Percentiles rank a stretch among this genome's conserved stretches.
Evolutionary conservation across 495 filamentous ascomycete species (phyloP).

Genomic region (Aspergillus diversus): DNA sequence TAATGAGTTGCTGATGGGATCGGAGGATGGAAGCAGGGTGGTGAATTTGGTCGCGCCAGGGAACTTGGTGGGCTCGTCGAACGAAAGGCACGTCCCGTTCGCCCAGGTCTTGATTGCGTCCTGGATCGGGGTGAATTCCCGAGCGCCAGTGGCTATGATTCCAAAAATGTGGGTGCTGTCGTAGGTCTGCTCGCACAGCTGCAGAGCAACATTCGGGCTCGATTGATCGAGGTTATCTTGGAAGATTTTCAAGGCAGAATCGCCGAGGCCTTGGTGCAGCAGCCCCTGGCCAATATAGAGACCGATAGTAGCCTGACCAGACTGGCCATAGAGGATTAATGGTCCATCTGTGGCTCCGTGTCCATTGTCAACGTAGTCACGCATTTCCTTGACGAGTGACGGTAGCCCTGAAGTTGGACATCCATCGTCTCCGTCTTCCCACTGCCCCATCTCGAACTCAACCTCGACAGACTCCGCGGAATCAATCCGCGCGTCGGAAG

Average conservation of each 20-base stretch:
- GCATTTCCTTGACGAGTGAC: slow-evolving; percentile 30
- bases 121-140: slow-evolving; percentile 36
- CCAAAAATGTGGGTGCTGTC: slow-evolving; percentile 37
- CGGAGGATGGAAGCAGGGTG: neutral
- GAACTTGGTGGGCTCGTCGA: slow-evolving; percentile 22
- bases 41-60: slow-evolving; percentile 18
- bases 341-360: slow-evolving; percentile 22
- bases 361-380: slow-evolving; percentile 28
- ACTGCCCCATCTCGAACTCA: slow-evolving; percentile 33
- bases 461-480: slow-evolving; percentile 17
- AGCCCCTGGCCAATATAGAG: slow-evolving; percentile 35
- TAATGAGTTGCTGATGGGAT: neutral
- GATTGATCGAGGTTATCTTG: slow-evolving; percentile 24
- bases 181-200: slow-evolving; percentile 36
- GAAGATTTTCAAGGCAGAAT: slow-evolving; percentile 26
- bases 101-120: slow-evolving; percentile 38
- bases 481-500: slow-evolving; percentile 2
- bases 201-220: slow-evolving; percentile 34
- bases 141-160: slow-evolving; percentile 37
- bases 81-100: slow-evolving; percentile 36
- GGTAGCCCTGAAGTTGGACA: slow-evolving; percentile 16
- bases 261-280: slow-evolving; percentile 28
- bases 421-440: slow-evolving; percentile 21
- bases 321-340: slow-evolving; percentile 25
- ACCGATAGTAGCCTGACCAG: slow-evolving; percentile 27